These are phyloP conservation scores for Penicillium angulare DNA, from an alignment of 495 filamentous ascomycete species.

Conservation along the genomic window DNA sequence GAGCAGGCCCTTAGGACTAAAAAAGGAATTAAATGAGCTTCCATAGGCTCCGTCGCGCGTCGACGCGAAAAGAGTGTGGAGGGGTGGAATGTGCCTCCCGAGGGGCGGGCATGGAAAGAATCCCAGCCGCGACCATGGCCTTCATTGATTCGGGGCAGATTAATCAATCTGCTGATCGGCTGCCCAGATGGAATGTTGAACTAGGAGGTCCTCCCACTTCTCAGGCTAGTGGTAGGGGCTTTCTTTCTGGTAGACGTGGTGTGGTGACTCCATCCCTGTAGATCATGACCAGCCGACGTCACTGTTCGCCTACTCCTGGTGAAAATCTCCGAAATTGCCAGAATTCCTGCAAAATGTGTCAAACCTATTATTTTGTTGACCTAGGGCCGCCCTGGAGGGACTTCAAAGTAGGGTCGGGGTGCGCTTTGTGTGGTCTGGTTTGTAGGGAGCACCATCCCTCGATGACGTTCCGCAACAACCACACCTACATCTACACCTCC, in stretches of 20 bases:
- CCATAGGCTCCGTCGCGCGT: constrained; percentile 20
- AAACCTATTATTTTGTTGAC: neutral
- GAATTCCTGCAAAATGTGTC: constrained; percentile 3
- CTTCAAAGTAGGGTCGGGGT: neutral
- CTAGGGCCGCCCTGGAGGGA: neutral
- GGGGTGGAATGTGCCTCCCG: constrained; percentile 31
- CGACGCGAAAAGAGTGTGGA: constrained; percentile 31
- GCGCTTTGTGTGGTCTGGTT: neutral
- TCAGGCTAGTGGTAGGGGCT: neutral
- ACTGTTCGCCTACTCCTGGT: constrained; percentile 13
- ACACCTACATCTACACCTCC: neutral
- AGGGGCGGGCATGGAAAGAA: constrained; percentile 30
- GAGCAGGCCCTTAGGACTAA: constrained; percentile 13
- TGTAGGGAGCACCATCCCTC: constrained; percentile 18
- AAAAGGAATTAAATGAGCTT: constrained; percentile 18
- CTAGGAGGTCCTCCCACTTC: neutral
- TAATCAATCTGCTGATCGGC: constrained; percentile 8
- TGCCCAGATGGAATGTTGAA: constrained; percentile 25
- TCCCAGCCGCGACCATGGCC: constrained; percentile 16
- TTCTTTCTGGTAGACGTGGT: neutral
- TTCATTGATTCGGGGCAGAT: neutral
- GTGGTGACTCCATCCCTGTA: constrained; percentile 16
- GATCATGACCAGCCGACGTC: constrained; percentile 12
- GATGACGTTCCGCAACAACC: constrained; percentile 18
- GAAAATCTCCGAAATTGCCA: constrained; percentile 8